Evolutionary conservation across 257 asterid species (phyloP), one percentile per base, ranked within the genome.

Genomic region (Penstemon davidsonii): DNA sequence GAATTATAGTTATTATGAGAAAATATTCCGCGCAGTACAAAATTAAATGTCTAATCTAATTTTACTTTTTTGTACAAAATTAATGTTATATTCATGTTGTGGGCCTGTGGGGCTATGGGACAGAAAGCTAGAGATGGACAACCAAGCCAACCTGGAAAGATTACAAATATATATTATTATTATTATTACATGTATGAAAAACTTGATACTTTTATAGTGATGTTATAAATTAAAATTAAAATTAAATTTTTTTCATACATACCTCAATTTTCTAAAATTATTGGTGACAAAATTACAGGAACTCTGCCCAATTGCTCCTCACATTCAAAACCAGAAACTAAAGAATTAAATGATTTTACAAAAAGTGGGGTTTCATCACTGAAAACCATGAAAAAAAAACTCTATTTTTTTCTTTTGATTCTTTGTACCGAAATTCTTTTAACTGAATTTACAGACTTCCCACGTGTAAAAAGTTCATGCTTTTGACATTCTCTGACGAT

Each of bases 401-500:
- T 25, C 2, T 56, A 44, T 54, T 49, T 61, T 57, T 13, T 19
- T 13, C 8, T 8, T 38, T 54, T 46, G 10, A 46, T 76, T 47
- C 69, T 73, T 39, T 67, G 79, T 71, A 72, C 80, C 72, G 54
- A 50, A 60, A 12, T 25, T 70, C 46, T 55, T 81, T 45, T 63
- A 84, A 85, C 93, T 69, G 75, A 79, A 74, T 75, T 70, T 69
- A 82, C 84, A 79, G 93, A 40, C 73, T 58, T 69, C 77, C 55
- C 79, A 81, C 83, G 85, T 84, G 87, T 82, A 69, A 76, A 5
- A 79, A 73, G 71, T 44, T 44, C 88, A 84, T 68, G 85, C 81
- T 60, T 81, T 75, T 79, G 76, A 86, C 86, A 47, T 85, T 81
- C 79, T 75, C 87, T 79, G 83, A 72, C 66, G 64, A 49, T 45